Conservation (phyloP, 139 green algal genomes). For the Chlorella sp. region DNA sequence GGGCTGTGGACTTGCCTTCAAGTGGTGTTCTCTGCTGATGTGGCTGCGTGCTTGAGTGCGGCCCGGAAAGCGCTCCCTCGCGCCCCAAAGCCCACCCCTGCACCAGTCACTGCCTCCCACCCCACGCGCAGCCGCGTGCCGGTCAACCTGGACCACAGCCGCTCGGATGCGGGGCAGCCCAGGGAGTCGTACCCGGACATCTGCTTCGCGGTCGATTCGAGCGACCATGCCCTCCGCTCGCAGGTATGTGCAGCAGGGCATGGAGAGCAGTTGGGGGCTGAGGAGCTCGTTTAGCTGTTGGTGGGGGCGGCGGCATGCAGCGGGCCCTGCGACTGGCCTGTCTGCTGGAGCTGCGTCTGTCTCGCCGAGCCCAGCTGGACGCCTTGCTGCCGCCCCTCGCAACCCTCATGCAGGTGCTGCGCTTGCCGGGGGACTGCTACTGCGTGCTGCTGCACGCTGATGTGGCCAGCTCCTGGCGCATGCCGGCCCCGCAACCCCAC, state of each 20-base stretch:
- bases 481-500: neutral
- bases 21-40: neutral
- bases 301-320: no score
- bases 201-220: slow-evolving; percentile 82
- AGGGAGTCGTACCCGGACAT: slow-evolving; percentile 73
- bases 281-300: no score
- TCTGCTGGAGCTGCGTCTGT: neutral
- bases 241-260: slow-evolving; percentile 39
- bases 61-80: no score
- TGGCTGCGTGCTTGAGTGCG: no score
- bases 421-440: slow-evolving; percentile 30
- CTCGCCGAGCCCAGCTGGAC: neutral
- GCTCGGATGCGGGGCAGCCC: slow-evolving; percentile 32
- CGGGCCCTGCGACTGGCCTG: no score
- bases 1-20: neutral
- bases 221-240: slow-evolving; percentile 66
- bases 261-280: neutral
- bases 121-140: slow-evolving; percentile 9
- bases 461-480: slow-evolving; percentile 19
- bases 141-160: slow-evolving; percentile 69
- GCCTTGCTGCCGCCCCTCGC: neutral
- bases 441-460: slow-evolving; percentile 42
- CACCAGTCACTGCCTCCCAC: neutral
- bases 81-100: no score
- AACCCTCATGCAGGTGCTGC: slow-evolving; percentile 13